These are phyloP conservation scores for Golubevia sp. DNA, from an alignment of 1,284 basidiomycete species.

Conservation along the genomic window DNA sequence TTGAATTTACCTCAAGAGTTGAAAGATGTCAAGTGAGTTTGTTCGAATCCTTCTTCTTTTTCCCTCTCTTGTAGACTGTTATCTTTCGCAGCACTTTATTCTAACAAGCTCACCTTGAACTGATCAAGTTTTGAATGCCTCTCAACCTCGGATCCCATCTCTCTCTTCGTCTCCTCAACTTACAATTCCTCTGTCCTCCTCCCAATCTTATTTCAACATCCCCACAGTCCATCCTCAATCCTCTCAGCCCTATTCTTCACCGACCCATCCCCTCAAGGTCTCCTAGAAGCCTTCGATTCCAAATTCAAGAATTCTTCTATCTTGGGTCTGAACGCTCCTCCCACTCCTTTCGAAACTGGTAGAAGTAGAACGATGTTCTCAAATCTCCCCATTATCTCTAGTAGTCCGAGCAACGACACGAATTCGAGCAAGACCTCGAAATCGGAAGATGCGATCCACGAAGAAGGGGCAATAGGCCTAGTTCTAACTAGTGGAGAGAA, in stretches of 20 bases:
- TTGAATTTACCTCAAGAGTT: conserved; percentile 27
- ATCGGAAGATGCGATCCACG: conserved; percentile 19
- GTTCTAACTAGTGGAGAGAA: conserved; percentile 17
- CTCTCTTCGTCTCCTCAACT: too few species aligned
- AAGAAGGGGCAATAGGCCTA: conserved; percentile 34
- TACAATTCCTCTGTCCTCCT: not conserved
- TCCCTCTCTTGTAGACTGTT: too few species aligned
- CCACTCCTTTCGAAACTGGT: conserved; percentile 46
- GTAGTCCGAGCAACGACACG: too few species aligned
- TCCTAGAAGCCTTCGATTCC: conserved; percentile 38
- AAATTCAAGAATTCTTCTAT: conserved; percentile 29
- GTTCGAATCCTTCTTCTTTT: too few species aligned
- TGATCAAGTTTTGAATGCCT: too few species aligned
- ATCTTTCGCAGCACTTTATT: too few species aligned
- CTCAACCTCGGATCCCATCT: too few species aligned
- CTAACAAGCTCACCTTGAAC: too few species aligned
- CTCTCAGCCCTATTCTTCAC: conserved; percentile 31
- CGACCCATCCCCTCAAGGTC: conserved; percentile 35
- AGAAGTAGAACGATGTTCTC: conserved; percentile 42
- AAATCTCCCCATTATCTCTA: conserved; percentile 16
- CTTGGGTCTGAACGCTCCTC: conserved; percentile 29
- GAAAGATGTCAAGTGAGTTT: conserved; percentile 3
- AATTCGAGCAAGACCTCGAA: not conserved
- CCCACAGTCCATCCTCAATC: conserved; percentile 13
- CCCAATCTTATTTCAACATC: too few species aligned